Conservation (phyloP, 169 alveolate species). For the Plasmodium chabaudi region DNA sequence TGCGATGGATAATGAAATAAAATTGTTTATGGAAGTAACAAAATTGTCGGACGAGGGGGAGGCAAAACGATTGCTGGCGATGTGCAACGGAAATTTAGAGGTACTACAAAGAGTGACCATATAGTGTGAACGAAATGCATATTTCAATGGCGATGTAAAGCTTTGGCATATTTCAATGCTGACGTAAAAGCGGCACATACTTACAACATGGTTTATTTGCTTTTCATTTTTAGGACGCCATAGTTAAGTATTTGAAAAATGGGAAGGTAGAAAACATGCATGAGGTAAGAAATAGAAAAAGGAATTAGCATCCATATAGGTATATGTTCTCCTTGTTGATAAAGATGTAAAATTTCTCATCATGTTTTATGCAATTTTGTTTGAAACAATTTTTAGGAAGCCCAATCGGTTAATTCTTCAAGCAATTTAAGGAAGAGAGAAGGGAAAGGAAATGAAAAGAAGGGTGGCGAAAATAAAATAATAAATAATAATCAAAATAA, state of each 20-base stretch:
- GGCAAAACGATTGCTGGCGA: conserved; percentile 4
- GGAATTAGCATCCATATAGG: no score
- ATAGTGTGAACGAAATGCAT: no score
- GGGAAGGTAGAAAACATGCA: no score
- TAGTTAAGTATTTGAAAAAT: no score
- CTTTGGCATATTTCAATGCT: no score
- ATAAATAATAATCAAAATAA: neutral
- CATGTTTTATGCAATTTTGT: no score
- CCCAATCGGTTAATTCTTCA: neutral
- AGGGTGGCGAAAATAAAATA: neutral
- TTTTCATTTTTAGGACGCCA: neutral
- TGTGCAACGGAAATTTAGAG: conserved; percentile 31
- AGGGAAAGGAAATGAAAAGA: neutral
- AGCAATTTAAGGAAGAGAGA: neutral
- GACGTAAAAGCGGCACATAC: no score
- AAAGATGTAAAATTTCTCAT: neutral
- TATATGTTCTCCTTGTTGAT: no score
- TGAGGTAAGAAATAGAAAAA: no score
- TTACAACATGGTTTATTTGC: no score
- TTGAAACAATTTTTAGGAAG: neutral
- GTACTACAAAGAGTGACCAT: neutral
- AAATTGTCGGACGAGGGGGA: conserved; percentile 15
- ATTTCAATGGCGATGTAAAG: no score
- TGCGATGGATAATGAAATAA: conserved; percentile 14
- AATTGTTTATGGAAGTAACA: conserved; percentile 43